phyloP scores from a whole-genome alignment of 1,139 yeast species.

The Yamadazyma diospyri region DNA sequence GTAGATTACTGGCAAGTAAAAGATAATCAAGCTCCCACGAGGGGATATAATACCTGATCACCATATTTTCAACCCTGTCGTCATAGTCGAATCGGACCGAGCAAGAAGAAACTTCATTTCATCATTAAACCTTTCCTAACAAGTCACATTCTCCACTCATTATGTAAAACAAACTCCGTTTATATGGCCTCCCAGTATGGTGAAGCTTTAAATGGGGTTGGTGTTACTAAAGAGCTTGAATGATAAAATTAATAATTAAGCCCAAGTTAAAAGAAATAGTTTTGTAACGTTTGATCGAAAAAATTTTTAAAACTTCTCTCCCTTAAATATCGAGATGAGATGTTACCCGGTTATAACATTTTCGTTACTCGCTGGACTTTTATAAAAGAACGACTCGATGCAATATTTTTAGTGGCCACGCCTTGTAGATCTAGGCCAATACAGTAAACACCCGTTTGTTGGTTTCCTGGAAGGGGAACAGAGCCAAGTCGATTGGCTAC shows the following conservation, averaged over 20 bases:
- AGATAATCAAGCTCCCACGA: slow-evolving; percentile 23
- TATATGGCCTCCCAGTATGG: too few relatives aligned
- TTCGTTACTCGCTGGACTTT: not conserved
- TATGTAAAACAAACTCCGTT: not conserved
- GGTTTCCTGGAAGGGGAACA: too few relatives aligned
- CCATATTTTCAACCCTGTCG: slow-evolving; percentile 74
- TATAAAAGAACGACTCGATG: too few relatives aligned
- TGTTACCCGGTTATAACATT: slow-evolving; percentile 4
- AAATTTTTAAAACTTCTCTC: slow-evolving; percentile 3
- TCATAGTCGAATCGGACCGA: slow-evolving; percentile 84
- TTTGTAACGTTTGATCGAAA: not conserved
- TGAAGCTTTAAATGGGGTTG: too few relatives aligned
- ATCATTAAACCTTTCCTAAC: slow-evolving; percentile 29
- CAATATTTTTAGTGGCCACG: too few relatives aligned
- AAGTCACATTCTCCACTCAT: not conserved
- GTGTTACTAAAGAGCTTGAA: too few relatives aligned
- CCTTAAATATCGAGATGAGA: slow-evolving; percentile 4
- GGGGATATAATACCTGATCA: slow-evolving; percentile 29
- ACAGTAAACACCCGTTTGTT: too few relatives aligned
- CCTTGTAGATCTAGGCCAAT: too few relatives aligned
- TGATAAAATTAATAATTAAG: slow-evolving; percentile 13
- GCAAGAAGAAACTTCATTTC: slow-evolving; percentile 71
- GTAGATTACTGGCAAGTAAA: slow-evolving; percentile 86
- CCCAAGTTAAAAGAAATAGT: slow-evolving; percentile 13
- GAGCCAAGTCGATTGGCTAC: too few relatives aligned